These are phyloP conservation scores for Clitopilus passeckerianus DNA, from an alignment of 768 basidiomycete species.

Conservation along the genomic window DNA sequence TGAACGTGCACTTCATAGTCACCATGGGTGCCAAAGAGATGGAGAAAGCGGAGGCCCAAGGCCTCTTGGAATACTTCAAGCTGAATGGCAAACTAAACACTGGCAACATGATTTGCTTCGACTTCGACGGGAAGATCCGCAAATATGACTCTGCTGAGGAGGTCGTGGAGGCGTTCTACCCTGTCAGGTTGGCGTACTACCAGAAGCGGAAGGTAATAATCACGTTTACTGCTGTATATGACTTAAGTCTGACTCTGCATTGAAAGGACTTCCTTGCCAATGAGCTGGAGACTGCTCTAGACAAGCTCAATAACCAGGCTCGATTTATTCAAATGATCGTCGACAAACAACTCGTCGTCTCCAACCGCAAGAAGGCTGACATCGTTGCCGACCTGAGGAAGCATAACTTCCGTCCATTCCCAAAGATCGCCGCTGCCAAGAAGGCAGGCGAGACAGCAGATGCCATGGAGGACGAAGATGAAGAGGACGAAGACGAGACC, in stretches of 20 bases:
- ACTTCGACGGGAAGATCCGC: constrained; percentile 93
- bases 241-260: constrained; percentile 4
- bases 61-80: constrained; percentile 89
- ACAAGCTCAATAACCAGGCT: constrained; percentile 90
- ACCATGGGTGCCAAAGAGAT: constrained; percentile 77
- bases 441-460: constrained; percentile 63
- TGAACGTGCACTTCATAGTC: constrained; percentile 85
- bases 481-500: constrained; percentile 48
- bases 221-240: not conserved
- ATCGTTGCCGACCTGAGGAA: constrained; percentile 81
- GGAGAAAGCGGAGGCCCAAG: constrained; percentile 85
- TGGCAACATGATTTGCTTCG: constrained; percentile 98
- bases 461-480: constrained; percentile 44
- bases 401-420: constrained; percentile 87
- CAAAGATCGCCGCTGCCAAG: constrained; percentile 68
- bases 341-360: constrained; percentile 72
- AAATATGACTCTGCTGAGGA: constrained; percentile 88
- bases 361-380: constrained; percentile 84
- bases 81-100: constrained; percentile 80
- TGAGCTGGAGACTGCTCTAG: constrained; percentile 75
- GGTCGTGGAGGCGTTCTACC: constrained; percentile 91
- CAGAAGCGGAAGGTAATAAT: constrained; percentile 85
- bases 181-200: constrained; percentile 82
- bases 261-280: constrained; percentile 77
- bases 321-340: constrained; percentile 97